Evolutionary conservation across 1,139 yeast genomes (phyloP).

Genomic region (Yamadazyma aaseri): DNA sequence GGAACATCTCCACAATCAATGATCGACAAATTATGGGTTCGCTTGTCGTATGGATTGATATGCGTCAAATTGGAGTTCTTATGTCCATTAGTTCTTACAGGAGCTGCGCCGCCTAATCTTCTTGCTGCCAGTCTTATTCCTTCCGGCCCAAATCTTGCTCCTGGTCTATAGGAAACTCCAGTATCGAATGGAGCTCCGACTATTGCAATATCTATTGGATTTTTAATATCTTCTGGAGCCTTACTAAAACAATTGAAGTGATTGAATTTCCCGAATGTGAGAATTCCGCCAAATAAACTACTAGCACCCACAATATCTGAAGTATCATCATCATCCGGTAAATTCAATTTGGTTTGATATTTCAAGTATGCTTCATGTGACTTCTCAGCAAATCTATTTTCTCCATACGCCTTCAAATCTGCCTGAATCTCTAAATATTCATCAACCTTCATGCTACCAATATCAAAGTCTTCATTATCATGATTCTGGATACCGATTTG

Average conservation of each 20-base stretch:
- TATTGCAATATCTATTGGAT: conserved; percentile 26
- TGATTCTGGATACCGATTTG: conserved; percentile 2
- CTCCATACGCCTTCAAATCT: conserved; percentile 3
- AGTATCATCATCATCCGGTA: conserved; percentile 40
- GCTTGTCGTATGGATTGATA: conserved; percentile 25
- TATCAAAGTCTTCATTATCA: conserved; percentile 1
- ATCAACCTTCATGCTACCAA: conserved; percentile 5
- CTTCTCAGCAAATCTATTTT: conserved; percentile 8
- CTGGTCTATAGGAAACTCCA: conserved; percentile 30
- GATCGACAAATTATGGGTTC: conserved; percentile 32
- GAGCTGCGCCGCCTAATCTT: conserved; percentile 37
- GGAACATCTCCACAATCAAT: conserved; percentile 60
- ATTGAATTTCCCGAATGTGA: conserved; percentile 46
- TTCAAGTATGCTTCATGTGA: conserved; percentile 17
- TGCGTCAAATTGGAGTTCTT: conserved; percentile 17
- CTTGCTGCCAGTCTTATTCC: conserved; percentile 22
- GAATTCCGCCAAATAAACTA: conserved; percentile 41
- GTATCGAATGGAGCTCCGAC: conserved; percentile 34
- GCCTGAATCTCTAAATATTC: conserved; percentile 4
- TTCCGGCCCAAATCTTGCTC: conserved; percentile 32
- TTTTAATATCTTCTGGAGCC: conserved; percentile 15
- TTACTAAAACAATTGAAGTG: conserved; percentile 35
- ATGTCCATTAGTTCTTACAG: conserved; percentile 30
- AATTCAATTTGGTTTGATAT: conserved; percentile 23
- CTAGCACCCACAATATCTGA: conserved; percentile 26